Base-by-base conservation (phyloP, 345 rosid genomes). In the Citrus sp. region DNA sequence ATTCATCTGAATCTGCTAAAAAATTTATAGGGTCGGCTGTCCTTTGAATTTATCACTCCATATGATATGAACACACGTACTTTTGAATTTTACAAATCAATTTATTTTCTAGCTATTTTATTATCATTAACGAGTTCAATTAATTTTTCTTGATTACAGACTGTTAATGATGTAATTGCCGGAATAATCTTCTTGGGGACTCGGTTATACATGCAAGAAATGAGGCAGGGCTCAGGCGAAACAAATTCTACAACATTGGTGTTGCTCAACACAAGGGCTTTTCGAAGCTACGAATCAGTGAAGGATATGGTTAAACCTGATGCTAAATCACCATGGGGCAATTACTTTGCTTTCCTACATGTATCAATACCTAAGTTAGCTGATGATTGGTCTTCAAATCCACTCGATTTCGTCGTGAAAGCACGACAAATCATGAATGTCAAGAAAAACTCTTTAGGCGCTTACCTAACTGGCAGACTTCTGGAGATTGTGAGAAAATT, bases 281-380 rank as follows among this genome's bases (percentile, higher is more conserved):
- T 84, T 30, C 24, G 79, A 25, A 81, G 83, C 10, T 87, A 84
- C 79, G 81, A 67, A 27, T 75, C 88, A 7, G 79, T 86, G 19
- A 35, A 66, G 66, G 90, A 88, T 22, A 88, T 88, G 90, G 67
- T 80, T 5, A 78, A 67, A 63, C 80, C 85, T 32, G 78, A 64
- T 40, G 35, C 78, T 18, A n/a, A 82, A 35, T 51, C 87, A 3
- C 81, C 83, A 2, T 88, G 90, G 90, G 90, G 90, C 1, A 88
- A 88, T 74, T 78, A 69, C 6, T 86, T 86, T 59, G 83, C 81
- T 3, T 86, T 84, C 79, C 59, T 88, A 67, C 86, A 80, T 37
- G 82, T 84, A 42, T 42, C 86, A 5, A 8, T 88, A 24, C 86
- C 88, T 8, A 70, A 84, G 30, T 40, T 84, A 35, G 25, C 40